These are phyloP conservation scores for Hyparrhenia diplandra DNA, from an alignment of 176 grass and related monocot genomes.

Conservation along the genomic window DNA sequence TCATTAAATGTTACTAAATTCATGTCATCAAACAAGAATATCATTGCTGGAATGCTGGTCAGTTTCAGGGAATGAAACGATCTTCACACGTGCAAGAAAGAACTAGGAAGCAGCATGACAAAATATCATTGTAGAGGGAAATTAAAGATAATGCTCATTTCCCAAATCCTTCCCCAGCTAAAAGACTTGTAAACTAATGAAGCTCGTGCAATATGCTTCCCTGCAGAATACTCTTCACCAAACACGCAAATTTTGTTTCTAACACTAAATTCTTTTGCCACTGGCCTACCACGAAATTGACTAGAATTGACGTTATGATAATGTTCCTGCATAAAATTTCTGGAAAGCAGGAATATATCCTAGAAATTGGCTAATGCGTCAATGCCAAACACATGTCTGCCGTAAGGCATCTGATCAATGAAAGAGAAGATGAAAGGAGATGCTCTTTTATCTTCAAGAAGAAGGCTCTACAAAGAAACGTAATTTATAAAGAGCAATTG, in stretches of 20 bases:
- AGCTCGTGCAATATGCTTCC: slow-evolving; percentile 28
- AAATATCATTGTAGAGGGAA: slow-evolving; percentile 24
- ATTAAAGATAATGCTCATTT: slow-evolving; percentile 23
- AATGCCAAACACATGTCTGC: slow-evolving; percentile 66
- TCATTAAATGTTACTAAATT: slow-evolving; percentile 19
- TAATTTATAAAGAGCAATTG: slow-evolving; percentile 43
- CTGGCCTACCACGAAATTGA: slow-evolving; percentile 47
- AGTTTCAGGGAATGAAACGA: slow-evolving; percentile 8
- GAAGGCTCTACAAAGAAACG: slow-evolving; percentile 47
- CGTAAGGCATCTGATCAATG: slow-evolving; percentile 72
- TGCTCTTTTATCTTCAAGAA: slow-evolving; percentile 69
- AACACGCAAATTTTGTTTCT: slow-evolving; percentile 47
- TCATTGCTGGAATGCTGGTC: neutral
- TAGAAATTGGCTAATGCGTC: slow-evolving; percentile 53
- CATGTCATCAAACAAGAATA: slow-evolving; percentile 31
- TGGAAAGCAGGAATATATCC: slow-evolving; percentile 42
- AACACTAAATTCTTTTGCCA: slow-evolving; percentile 33
- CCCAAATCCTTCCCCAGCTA: slow-evolving; percentile 15
- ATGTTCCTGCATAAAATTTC: slow-evolving; percentile 10
- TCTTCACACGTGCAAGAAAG: slow-evolving; percentile 18
- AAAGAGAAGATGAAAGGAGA: slow-evolving; percentile 63
- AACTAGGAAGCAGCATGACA: slow-evolving; percentile 42
- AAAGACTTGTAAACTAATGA: slow-evolving; percentile 20
- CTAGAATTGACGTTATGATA: slow-evolving; percentile 28
- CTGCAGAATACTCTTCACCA: slow-evolving; percentile 43